Base-by-base conservation (phyloP, 768 basidiomycete species). In the Lyophyllum atratum region DNA sequence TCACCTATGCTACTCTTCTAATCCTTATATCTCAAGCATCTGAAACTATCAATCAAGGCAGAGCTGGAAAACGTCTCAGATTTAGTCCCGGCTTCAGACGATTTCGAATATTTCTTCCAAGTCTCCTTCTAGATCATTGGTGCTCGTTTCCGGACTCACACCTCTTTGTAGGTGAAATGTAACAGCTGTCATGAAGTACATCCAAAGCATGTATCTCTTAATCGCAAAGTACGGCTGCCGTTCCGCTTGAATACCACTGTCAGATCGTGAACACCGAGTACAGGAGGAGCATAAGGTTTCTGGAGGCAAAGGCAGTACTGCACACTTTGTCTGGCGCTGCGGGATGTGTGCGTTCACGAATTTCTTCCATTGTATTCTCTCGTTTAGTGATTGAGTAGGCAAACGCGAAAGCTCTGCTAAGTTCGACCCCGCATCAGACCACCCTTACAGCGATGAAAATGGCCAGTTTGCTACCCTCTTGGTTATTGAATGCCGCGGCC, bases 291-390 rank as follows among this genome's bases (percentile, higher is more conserved):
- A 73, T 59, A 82, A 86, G 58, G 73, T 92, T n/a, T 79, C 84
- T 17, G 80, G 85, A 8, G 76, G 86, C 15, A 92, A 86, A 71
- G 83, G 85, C 44, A 80, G 72, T 65, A 87, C 76, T 6, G 92
- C 92, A 5, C 76, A 93, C 68, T 87, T 93, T 64, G 89, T 93
- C 34, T 94, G 92, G 92, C 79, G 76, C 60, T 93, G 91, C 64
- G 82, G 85, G 22, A 66, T 79, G 48, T 92, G 90, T 80, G 65
- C 33, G 74, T 63, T 12, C 46, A 43, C 26, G 50, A 19, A 37
- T 43, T 15, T 49, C 17, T 33, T 55, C 49, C n/a, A 29, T 19
- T 21, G 17, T 49, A n/a, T n/a, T 26, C 25, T 48, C 42, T 63
- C 42, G 59, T 14, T 19, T 44, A 39, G 25, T 45, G 29, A 39